Percentiles rank a stretch among this genome's conserved stretches.
Conservation (phyloP, 106 monocot genomes). For the Platanthera zijinensis region DNA sequence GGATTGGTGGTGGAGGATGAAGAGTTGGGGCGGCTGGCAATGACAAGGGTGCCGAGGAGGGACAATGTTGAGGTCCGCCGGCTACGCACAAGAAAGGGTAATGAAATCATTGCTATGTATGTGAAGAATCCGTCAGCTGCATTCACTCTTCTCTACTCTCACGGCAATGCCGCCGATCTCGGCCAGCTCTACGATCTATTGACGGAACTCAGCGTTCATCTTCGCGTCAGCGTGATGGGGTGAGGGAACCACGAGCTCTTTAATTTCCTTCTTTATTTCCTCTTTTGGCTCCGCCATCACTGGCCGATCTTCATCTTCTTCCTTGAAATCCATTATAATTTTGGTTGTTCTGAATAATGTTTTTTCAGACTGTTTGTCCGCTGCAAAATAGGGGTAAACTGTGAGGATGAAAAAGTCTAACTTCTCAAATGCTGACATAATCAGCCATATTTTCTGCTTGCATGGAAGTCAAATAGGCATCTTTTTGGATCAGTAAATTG, state of each 20-base stretch:
- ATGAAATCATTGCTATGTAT: constrained; percentile 52
- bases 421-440: too few species aligned
- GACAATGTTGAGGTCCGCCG: constrained; percentile 46
- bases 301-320: not conserved
- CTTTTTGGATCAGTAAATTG: too few species aligned
- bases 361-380: too few species aligned
- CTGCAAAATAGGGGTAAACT: too few species aligned
- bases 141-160: constrained; percentile 70
- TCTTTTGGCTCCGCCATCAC: not conserved
- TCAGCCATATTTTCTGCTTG: too few species aligned
- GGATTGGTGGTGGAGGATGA: constrained; percentile 21
- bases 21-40: constrained; percentile 22
- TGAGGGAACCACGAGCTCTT: constrained; percentile 15
- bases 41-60: constrained; percentile 34
- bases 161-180: constrained; percentile 83
- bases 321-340: not conserved
- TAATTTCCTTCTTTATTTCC: not conserved
- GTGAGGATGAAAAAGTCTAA: too few species aligned
- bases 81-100: constrained; percentile 46
- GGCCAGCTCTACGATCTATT: constrained; percentile 66
- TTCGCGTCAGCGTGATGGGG: constrained; percentile 71
- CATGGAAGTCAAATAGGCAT: too few species aligned
- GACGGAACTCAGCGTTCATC: constrained; percentile 51
- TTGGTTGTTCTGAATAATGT: not conserved
- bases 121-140: constrained; percentile 38